Conservation (phyloP, 495 filamentous ascomycete genomes). For the Neurospora sp. region DNA sequence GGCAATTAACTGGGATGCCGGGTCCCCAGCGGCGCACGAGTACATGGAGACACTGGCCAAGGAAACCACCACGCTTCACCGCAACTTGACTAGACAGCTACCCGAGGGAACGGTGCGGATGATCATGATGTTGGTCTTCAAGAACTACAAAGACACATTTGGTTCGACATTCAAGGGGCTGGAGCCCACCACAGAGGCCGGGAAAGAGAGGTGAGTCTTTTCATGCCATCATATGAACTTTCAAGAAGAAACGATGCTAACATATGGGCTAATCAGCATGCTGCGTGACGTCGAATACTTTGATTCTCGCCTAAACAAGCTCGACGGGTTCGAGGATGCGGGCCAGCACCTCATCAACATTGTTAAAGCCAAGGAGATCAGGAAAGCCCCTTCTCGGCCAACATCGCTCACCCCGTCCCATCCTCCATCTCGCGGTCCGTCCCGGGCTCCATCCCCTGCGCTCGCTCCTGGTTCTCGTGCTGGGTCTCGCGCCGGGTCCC, state of each 20-base stretch:
- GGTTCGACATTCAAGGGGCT: slow-evolving; percentile 63
- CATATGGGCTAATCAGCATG: slow-evolving; percentile 46
- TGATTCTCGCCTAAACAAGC: slow-evolving; percentile 58
- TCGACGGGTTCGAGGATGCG: slow-evolving; percentile 69
- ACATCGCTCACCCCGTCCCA: neutral
- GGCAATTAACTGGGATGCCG: slow-evolving; percentile 61
- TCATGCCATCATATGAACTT: neutral
- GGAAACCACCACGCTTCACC: slow-evolving; percentile 80
- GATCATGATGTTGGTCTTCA: slow-evolving; percentile 89
- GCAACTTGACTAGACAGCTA: slow-evolving; percentile 77
- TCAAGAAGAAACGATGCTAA: slow-evolving; percentile 6
- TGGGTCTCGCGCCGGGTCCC: neutral
- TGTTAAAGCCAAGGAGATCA: slow-evolving; percentile 51
- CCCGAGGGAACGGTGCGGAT: slow-evolving; percentile 65
- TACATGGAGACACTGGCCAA: slow-evolving; percentile 91
- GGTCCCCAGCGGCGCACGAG: slow-evolving; percentile 36
- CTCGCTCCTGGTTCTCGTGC: neutral
- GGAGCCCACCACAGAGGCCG: slow-evolving; percentile 52
- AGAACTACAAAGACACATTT: slow-evolving; percentile 76
- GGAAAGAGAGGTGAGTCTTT: slow-evolving; percentile 57
- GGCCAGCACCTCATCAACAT: slow-evolving; percentile 58
- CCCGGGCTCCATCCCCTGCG: slow-evolving; percentile 4
- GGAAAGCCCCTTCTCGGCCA: slow-evolving; percentile 4
- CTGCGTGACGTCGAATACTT: slow-evolving; percentile 71
- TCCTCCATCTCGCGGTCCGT: neutral